Percentiles rank a stretch among this genome's conserved stretches.
Conservation (phyloP, 768 basidiomycete species). For the Auriscalpium orientale region DNA sequence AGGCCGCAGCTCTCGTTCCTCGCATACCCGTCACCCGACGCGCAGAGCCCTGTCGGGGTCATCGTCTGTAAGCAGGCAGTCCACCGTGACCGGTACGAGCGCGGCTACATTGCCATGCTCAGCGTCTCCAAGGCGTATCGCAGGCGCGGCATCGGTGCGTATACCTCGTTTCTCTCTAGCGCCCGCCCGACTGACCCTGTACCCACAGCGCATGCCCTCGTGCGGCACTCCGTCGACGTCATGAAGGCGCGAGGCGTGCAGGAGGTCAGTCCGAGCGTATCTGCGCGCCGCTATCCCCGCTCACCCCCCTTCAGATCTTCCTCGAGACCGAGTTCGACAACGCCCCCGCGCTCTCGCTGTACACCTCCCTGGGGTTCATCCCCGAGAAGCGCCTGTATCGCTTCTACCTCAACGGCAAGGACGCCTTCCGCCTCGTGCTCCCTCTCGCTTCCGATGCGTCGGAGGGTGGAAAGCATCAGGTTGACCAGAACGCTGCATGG, state of each 20-base stretch:
- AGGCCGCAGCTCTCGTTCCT: conserved; percentile 91
- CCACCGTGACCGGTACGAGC: conserved; percentile 65
- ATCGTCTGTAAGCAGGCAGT: conserved; percentile 96
- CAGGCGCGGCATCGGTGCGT: conserved; percentile 87
- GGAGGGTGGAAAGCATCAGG: conserved; percentile 1
- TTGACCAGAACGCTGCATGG: not conserved
- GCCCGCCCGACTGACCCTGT: not conserved
- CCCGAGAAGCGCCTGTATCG: conserved; percentile 90
- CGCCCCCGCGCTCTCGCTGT: conserved; percentile 76
- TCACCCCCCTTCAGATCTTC: conserved; percentile 54
- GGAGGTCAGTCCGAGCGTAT: conserved; percentile 61
- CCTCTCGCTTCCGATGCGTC: conserved; percentile 15
- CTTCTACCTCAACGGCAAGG: conserved; percentile 96
- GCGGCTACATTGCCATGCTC: conserved; percentile 98
- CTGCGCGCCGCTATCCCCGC: not conserved
- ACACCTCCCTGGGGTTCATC: conserved; percentile 90
- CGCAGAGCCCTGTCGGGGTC: conserved; percentile 63
- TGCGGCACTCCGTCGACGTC: conserved; percentile 70
- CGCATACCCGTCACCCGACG: conserved; percentile 20
- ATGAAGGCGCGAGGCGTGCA: conserved; percentile 82
- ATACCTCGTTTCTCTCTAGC: not conserved
- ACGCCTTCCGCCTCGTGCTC: conserved; percentile 82
- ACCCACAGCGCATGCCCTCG: conserved; percentile 43
- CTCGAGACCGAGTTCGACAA: conserved; percentile 98
- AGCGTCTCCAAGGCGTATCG: conserved; percentile 80